Evolutionary conservation across 2,329 filamentous ascomycete genomes (phyloP).

Genomic region (Fusarium humuli): DNA sequence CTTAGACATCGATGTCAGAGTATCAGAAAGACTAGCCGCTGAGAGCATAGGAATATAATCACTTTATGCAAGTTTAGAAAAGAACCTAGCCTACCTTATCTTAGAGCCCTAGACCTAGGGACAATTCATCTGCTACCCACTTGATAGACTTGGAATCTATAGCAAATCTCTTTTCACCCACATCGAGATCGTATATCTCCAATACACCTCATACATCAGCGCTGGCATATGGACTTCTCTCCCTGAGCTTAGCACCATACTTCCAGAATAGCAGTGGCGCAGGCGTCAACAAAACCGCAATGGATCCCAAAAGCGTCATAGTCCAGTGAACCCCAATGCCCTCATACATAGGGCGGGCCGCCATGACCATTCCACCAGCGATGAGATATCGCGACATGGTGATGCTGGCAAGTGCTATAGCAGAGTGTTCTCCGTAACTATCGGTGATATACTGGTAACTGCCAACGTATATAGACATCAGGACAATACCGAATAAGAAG

Average conservation of each 20-base stretch:
- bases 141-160: background rate
- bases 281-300: conserved; percentile 49
- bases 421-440: conserved; percentile 64
- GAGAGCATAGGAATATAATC: background rate
- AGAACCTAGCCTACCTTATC: background rate
- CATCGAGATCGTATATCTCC: background rate
- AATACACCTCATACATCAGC: background rate
- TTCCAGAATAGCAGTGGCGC: conserved; percentile 53
- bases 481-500: conserved; percentile 64
- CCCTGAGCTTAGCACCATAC: conserved; percentile 39
- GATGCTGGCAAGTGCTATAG: conserved; percentile 49
- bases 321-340: conserved; percentile 56
- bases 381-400: conserved; percentile 50
- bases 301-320: conserved; percentile 53
- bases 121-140: background rate
- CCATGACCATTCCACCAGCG: conserved; percentile 55
- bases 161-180: background rate
- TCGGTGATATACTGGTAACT: conserved; percentile 70
- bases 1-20: background rate
- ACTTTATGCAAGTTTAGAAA: background rate
- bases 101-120: rapidly evolving
- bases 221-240: conserved; percentile 10
- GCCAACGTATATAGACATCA: conserved; percentile 62
- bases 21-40: background rate
- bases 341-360: conserved; percentile 54